Base-by-base conservation (phyloP, 1,139 yeast genomes). In the Suhomyces chickasaworum region DNA sequence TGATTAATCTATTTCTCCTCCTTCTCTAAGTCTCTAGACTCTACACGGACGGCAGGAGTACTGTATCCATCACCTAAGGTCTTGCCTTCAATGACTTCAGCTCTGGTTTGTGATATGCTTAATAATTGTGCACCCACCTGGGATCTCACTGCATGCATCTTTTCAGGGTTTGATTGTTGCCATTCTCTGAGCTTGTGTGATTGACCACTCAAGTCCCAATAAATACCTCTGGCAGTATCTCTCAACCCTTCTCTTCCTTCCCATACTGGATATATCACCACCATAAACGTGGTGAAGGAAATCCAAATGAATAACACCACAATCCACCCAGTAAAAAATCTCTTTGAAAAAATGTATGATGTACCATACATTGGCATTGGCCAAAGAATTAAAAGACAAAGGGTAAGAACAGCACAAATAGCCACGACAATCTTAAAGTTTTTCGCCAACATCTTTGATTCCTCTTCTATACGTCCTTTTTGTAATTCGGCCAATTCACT, bases 311-410 rank as follows among this genome's bases (percentile, higher is more conserved):
- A 80, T 53, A 85, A 80, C 35, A 88, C 91, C 43, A 75, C 79
- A 46, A 88, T 77, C 95, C 95, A 88, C 45, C 95, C 95, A 7
- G 90, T 85, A 65, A 88, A 88, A 67, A 87, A 87, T 46, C 63
- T 65, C 64, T 78, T 82, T 44, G 88, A 80, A 66, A 88, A 88
- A 42, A 88, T 72, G 61, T 88, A 88, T 1, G 77, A 73, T 1
- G 84, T 62, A 34, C 95, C 96, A 60, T 84, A 88, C 90, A 88
- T 83, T 49, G 95, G 95, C 87, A 88, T 84, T 57, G 96, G 96
- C 89, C 91, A 87, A 36, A 87, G 63, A 35, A 88, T 76, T 35
- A 87, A 66, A 47, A 88, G 72, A 46, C 83, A 74, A 15, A 86
- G 54, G 3, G 89, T 80, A 53, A 86, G 73, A 44, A 77, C 65